These are phyloP conservation scores for Artemisia argyi DNA, from an alignment of 129 eudicot genomes.

Conservation along the genomic window DNA sequence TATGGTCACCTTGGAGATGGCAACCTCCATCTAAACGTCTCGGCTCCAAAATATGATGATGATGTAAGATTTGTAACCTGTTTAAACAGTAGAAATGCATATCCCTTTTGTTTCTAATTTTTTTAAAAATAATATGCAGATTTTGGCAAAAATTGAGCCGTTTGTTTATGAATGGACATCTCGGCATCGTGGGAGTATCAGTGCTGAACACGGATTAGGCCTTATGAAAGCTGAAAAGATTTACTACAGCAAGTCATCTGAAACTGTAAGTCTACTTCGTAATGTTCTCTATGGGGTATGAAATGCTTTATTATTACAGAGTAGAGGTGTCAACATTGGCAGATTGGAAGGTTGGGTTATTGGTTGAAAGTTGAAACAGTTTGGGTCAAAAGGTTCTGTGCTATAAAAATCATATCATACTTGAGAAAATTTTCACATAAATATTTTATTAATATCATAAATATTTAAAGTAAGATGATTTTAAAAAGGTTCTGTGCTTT, in stretches of 20 bases:
- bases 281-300: background rate
- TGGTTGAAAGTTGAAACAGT: too few relatives aligned
- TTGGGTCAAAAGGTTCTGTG: too few relatives aligned
- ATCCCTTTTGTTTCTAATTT: constrained; percentile 10
- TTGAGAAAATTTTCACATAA: too few relatives aligned
- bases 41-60: constrained; percentile 69
- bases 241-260: constrained; percentile 91
- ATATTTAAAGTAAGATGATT: too few relatives aligned
- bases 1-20: constrained; percentile 99
- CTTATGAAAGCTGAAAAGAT: constrained; percentile 93
- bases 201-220: constrained; percentile 99
- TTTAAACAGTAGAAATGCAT: background rate
- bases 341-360: too few relatives aligned
- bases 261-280: constrained; percentile 53
- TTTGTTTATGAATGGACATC: constrained; percentile 99
- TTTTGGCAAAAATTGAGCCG: constrained; percentile 82
- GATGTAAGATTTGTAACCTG: constrained; percentile 48
- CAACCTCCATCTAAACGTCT: constrained; percentile 88
- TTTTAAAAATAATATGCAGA: constrained; percentile 41
- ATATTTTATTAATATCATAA: too few relatives aligned
- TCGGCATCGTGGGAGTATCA: constrained; percentile 87
- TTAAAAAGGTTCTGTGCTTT: too few relatives aligned
- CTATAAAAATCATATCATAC: too few relatives aligned
- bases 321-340: too few relatives aligned
- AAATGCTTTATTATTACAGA: too few relatives aligned